Evolutionary conservation across 441 rosid species (phyloP).

Genomic region (Iberis amara): DNA sequence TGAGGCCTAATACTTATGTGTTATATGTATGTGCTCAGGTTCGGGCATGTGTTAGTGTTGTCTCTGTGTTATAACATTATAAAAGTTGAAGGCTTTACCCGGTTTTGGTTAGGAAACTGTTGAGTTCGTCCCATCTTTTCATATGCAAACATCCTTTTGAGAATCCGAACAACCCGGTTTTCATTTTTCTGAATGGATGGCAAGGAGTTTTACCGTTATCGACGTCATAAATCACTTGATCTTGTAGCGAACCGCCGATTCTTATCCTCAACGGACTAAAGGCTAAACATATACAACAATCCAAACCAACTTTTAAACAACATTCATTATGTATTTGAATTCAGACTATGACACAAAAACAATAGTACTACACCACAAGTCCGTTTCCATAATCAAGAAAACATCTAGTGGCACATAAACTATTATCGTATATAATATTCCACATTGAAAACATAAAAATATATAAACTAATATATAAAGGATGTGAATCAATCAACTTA

Average conservation of each 20-base stretch:
- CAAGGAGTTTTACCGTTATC: conserved; percentile 62
- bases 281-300: conserved; percentile 42
- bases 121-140: conserved; percentile 47
- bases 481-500: too few relatives aligned
- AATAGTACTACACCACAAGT: too few relatives aligned
- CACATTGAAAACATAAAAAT: too few relatives aligned
- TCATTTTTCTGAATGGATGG: conserved; percentile 59
- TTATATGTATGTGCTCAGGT: too few relatives aligned
- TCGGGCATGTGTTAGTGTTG: too few relatives aligned
- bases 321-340: too few relatives aligned
- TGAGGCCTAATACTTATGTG: too few relatives aligned
- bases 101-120: conserved; percentile 40
- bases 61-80: too few relatives aligned
- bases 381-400: conserved; percentile 7
- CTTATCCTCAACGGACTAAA: conserved; percentile 76
- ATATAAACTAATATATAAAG: too few relatives aligned
- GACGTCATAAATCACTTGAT: conserved; percentile 71
- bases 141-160: conserved; percentile 86
- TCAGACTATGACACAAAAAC: not conserved
- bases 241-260: conserved; percentile 95
- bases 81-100: conserved; percentile 39
- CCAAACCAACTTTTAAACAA: too few relatives aligned
- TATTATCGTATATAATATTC: too few relatives aligned
- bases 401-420: too few relatives aligned
- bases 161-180: conserved; percentile 73